Conservation (phyloP, 2,329 filamentous ascomycete species). For the Penicillium psychrosexuale region DNA sequence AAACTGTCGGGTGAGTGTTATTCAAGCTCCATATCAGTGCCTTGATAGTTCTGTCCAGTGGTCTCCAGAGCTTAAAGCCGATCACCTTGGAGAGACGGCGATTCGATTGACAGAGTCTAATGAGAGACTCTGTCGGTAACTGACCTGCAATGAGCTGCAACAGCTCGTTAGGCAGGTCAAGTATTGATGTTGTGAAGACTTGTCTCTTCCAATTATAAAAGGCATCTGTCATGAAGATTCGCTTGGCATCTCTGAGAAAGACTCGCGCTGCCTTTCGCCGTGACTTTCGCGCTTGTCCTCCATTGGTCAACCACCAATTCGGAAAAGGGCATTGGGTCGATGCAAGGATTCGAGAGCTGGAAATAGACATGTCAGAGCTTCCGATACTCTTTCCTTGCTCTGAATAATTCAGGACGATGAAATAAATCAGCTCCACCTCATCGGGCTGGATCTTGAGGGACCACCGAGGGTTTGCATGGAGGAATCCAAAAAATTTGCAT, state of each 20-base stretch:
- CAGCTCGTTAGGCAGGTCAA: background rate
- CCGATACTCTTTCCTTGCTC: background rate
- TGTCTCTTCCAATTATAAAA: background rate
- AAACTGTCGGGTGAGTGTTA: background rate
- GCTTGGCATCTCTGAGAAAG: background rate
- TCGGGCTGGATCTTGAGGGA: background rate
- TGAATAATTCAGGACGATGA: background rate
- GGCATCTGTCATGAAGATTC: background rate
- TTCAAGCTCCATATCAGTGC: background rate
- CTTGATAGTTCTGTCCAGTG: background rate
- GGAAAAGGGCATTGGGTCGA: background rate
- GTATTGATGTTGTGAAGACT: background rate
- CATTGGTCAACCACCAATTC: background rate
- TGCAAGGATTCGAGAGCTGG: background rate
- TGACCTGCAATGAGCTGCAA: background rate
- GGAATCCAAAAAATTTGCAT: too few relatives aligned
- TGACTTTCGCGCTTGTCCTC: background rate
- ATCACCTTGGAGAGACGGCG: background rate
- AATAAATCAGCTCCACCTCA: background rate
- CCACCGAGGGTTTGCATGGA: background rate
- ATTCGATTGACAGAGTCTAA: background rate
- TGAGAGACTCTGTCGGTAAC: background rate
- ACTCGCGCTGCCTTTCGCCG: background rate
- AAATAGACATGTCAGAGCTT: background rate
- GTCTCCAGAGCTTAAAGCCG: background rate